A percentile compares a stretch with the other conserved stretches of the same genome.
phyloP scores from a whole-genome alignment of 2,329 filamentous ascomycete genomes.

The Aquanectria penicillioides region DNA sequence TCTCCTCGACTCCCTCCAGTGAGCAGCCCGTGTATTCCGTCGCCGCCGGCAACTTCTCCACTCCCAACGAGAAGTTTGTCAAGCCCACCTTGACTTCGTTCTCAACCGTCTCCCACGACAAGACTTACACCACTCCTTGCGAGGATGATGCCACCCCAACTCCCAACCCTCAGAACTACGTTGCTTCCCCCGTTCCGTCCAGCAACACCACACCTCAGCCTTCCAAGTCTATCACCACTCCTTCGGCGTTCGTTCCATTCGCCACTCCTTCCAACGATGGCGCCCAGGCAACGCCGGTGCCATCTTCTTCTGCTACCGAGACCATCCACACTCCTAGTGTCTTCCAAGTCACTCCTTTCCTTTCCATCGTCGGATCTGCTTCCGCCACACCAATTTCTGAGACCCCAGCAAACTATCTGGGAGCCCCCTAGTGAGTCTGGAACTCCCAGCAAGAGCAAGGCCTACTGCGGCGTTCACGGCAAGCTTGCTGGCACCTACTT shows the following conservation, averaged over 20 bases:
- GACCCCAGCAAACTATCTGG: slow-evolving; percentile 43
- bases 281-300: too few species aligned
- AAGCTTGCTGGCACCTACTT: slow-evolving; percentile 48
- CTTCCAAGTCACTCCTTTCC: slow-evolving; percentile 18
- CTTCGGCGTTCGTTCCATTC: too few species aligned
- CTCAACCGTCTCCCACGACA: not conserved
- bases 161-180: slow-evolving; percentile 14
- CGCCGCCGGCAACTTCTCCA: not conserved
- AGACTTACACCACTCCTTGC: slow-evolving; percentile 8
- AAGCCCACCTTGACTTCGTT: not conserved
- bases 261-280: too few species aligned
- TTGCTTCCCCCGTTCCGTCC: not conserved
- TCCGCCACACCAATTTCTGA: slow-evolving; percentile 13
- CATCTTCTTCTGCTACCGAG: too few species aligned
- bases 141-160: slow-evolving; percentile 26
- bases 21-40: not conserved
- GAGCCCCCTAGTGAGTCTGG: slow-evolving; percentile 43
- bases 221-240: too few species aligned
- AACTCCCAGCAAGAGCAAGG: slow-evolving; percentile 38
- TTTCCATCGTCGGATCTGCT: slow-evolving; percentile 12
- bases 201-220: slow-evolving; percentile 25
- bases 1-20: not conserved
- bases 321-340: slow-evolving; percentile 20
- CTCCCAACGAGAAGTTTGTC: not conserved
- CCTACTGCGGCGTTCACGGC: slow-evolving; percentile 54